phyloP scores from a whole-genome alignment of 768 basidiomycete genomes.

The Russula compacta region DNA sequence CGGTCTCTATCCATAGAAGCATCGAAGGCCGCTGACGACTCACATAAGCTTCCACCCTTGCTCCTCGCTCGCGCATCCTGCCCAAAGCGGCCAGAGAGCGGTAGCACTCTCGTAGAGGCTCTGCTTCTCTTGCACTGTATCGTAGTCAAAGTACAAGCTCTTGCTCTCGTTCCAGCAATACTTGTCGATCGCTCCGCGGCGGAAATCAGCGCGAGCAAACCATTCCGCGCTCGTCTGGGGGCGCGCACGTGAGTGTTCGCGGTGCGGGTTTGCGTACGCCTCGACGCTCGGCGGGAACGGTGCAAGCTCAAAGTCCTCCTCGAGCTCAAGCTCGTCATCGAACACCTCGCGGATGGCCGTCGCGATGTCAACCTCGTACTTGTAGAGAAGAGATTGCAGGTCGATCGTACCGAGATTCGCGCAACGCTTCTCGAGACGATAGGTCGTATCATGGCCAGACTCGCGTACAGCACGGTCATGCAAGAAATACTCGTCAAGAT shows the following conservation, averaged over 20 bases:
- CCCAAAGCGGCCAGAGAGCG: slow-evolving; percentile 93
- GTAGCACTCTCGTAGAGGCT: slow-evolving; percentile 97
- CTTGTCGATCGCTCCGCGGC: slow-evolving; percentile 81
- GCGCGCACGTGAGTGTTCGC: slow-evolving; percentile 50
- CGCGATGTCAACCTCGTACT: slow-evolving; percentile 98
- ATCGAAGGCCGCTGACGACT: slow-evolving; percentile 27
- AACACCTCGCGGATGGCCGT: slow-evolving; percentile 95
- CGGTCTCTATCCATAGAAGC: neutral
- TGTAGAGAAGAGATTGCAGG: slow-evolving; percentile 91
- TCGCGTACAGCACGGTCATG: slow-evolving; percentile 96
- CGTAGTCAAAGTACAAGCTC: slow-evolving; percentile 92
- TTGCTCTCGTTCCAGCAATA: slow-evolving; percentile 97
- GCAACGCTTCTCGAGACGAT: slow-evolving; percentile 95
- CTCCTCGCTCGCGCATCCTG: slow-evolving; percentile 92
- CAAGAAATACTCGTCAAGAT: slow-evolving; percentile 92
- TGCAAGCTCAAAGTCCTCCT: slow-evolving; percentile 84
- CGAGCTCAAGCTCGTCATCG: slow-evolving; percentile 83
- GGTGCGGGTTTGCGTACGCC: slow-evolving; percentile 52
- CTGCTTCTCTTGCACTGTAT: slow-evolving; percentile 85
- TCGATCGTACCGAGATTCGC: slow-evolving; percentile 97
- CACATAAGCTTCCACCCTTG: slow-evolving; percentile 92
- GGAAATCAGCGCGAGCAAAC: slow-evolving; percentile 82
- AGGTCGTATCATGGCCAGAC: slow-evolving; percentile 93
- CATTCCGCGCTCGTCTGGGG: slow-evolving; percentile 79
- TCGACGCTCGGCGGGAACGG: slow-evolving; percentile 83